These are phyloP conservation scores for Lantana camara DNA, from an alignment of 257 asterid genomes.

Conservation along the genomic window DNA sequence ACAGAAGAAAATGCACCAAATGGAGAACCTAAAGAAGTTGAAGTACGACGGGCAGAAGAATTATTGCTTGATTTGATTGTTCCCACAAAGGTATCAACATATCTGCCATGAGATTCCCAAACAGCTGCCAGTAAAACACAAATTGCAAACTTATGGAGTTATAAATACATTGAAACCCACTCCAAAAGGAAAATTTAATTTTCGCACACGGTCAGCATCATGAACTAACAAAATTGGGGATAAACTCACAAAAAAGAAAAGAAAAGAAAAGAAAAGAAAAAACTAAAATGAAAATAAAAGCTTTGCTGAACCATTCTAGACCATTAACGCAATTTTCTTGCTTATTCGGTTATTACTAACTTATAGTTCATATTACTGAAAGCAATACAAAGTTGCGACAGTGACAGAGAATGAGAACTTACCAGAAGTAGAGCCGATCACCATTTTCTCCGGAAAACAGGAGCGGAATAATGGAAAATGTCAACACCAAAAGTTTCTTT, in stretches of 20 bases:
- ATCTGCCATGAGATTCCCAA: slow-evolving; percentile 3
- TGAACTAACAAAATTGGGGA: too few species aligned
- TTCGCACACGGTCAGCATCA: too few species aligned
- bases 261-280: neutral
- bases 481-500: neutral
- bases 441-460: neutral
- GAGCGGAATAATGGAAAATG: neutral
- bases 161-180: neutral
- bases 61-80: neutral
- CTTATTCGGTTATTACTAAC: neutral
- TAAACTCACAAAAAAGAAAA: too few species aligned
- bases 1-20: neutral
- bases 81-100: slow-evolving; percentile 1
- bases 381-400: slow-evolving; percentile 2
- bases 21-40: slow-evolving; percentile 7
- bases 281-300: too few species aligned
- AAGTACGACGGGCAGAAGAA: neutral
- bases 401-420: slow-evolving; percentile 8
- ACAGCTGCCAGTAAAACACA: slow-evolving; percentile 21
- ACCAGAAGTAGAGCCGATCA: slow-evolving; percentile 4
- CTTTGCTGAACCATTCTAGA: too few species aligned
- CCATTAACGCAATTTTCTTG: neutral
- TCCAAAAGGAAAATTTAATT: too few species aligned
- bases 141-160: neutral
- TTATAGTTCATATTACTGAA: neutral